Base-by-base conservation (phyloP, 495 filamentous ascomycete species). In the Neurospora africana region DNA sequence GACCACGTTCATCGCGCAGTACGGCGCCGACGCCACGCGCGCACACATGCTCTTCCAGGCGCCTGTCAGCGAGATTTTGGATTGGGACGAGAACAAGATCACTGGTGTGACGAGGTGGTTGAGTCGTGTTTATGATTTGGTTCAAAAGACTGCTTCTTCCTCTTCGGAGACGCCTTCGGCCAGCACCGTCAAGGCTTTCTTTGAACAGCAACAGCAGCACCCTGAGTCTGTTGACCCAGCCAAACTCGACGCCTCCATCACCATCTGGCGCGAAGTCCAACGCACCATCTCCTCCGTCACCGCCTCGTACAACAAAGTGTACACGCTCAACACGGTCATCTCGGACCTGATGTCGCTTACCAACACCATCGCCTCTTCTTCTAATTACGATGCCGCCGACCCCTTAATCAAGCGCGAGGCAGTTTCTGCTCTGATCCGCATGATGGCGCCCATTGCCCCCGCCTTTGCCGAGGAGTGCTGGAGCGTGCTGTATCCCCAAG, bases 21-120 rank as follows among this genome's bases (percentile, higher is more conserved):
- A 94, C 73, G 93, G 93, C 23, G 91, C 93, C 0, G 93, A 97
- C 77, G 90, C 91, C 1, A 95, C 91, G 5, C 86, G 93, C 65
- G 92, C 93, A 1, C 93, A 97, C 76, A 89, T 97, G 69, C 84
- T 97, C 15, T 97, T 97, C 82, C 90, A 92, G 68, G 93, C 93
- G 0, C 93, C 93, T 0, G 90, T 94, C 10, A 89, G 84, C 73
- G 93, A 95, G 70, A 87, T 95, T 0, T 83, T 97, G 0, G 92
- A 95, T 76, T 97, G 93, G 93, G 92, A 97, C 71, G 92, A 92
- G 71, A 82, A 84, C n/a, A 92, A 91, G 80, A 94, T 97, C 72
- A 83, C 89, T 10, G 93, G 93, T 5, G 86, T 97, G 10, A 89
- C 91, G 53, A 86, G 93, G 36, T 97, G 93, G 93, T 84, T 97